phyloP scores from a whole-genome alignment of 1,284 basidiomycete genomes.

The Ceratobasidium sp. region DNA sequence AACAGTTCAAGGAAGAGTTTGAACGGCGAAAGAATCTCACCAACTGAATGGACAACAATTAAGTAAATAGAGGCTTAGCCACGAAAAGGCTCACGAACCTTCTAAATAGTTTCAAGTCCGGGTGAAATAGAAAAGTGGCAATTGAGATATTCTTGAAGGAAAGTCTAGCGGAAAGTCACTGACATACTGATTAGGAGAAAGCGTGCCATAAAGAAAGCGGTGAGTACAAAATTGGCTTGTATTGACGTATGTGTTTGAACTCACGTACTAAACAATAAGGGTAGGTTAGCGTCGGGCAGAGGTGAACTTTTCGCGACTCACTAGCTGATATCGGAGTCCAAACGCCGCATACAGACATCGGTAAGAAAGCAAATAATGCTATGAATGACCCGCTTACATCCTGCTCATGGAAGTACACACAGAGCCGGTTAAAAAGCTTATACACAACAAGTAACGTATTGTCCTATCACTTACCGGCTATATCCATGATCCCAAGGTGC shows the following conservation, averaged over 20 bases:
- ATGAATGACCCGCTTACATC: too few relatives aligned
- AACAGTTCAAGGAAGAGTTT: background rate
- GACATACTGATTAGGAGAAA: background rate
- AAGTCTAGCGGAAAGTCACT: background rate
- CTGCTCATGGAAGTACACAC: too few relatives aligned
- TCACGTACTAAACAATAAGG: background rate
- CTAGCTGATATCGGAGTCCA: too few relatives aligned
- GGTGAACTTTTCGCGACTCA: too few relatives aligned
- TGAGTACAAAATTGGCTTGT: background rate
- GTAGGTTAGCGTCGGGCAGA: background rate
- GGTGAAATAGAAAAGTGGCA: background rate
- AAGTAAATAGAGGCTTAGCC: background rate
- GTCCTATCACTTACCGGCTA: too few relatives aligned
- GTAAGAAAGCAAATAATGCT: too few relatives aligned
- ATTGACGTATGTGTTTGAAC: background rate
- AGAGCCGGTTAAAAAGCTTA: too few relatives aligned
- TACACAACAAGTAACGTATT: too few relatives aligned
- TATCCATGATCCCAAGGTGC: too few relatives aligned
- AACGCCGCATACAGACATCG: too few relatives aligned
- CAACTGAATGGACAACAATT: background rate
- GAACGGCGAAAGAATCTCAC: background rate
- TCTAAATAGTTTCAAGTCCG: background rate
- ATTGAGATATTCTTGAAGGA: background rate
- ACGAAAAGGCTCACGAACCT: background rate
- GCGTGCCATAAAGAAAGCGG: background rate